These are phyloP conservation scores for Yamadazyma atlantica DNA, from an alignment of 1,139 yeast genomes.

Conservation along the genomic window DNA sequence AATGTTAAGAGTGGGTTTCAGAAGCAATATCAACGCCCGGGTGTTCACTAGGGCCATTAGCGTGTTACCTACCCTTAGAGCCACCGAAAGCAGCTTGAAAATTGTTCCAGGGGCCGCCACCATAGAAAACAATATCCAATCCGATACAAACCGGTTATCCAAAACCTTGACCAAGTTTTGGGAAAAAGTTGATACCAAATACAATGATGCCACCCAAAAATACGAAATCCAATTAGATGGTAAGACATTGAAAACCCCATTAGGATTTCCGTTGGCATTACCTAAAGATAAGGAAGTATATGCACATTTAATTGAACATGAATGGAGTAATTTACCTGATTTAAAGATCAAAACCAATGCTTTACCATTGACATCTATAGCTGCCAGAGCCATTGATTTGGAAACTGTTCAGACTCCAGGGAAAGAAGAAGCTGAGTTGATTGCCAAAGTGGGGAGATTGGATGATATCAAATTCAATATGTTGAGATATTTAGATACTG, in stretches of 20 bases:
- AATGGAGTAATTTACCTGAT: slow-evolving; percentile 78
- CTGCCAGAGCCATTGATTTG: slow-evolving; percentile 83
- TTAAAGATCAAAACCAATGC: slow-evolving; percentile 75
- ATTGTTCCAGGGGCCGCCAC: slow-evolving; percentile 18
- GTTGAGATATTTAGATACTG: slow-evolving; percentile 87
- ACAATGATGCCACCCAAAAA: slow-evolving; percentile 25
- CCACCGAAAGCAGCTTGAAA: slow-evolving; percentile 11
- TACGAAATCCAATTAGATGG: slow-evolving; percentile 65
- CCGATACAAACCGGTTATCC: slow-evolving; percentile 71
- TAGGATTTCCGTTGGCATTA: slow-evolving; percentile 67
- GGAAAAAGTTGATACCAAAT: slow-evolving; percentile 66
- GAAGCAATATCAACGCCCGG: slow-evolving; percentile 2
- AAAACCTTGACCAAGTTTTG: slow-evolving; percentile 79
- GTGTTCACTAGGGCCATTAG: slow-evolving; percentile 5
- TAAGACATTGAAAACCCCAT: slow-evolving; percentile 80
- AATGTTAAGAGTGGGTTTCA: slow-evolving; percentile 13
- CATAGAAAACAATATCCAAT: slow-evolving; percentile 49
- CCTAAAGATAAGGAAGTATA: slow-evolving; percentile 61
- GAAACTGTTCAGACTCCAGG: slow-evolving; percentile 22
- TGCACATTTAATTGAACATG: slow-evolving; percentile 79
- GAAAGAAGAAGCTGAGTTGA: slow-evolving; percentile 34
- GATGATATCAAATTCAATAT: slow-evolving; percentile 55
- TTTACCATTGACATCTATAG: slow-evolving; percentile 83
- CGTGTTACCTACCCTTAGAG: slow-evolving; percentile 4
- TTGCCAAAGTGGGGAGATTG: slow-evolving; percentile 60